Conservation (phyloP, 2,329 filamentous ascomycete genomes). For the Chalaropsis thielavioides region DNA sequence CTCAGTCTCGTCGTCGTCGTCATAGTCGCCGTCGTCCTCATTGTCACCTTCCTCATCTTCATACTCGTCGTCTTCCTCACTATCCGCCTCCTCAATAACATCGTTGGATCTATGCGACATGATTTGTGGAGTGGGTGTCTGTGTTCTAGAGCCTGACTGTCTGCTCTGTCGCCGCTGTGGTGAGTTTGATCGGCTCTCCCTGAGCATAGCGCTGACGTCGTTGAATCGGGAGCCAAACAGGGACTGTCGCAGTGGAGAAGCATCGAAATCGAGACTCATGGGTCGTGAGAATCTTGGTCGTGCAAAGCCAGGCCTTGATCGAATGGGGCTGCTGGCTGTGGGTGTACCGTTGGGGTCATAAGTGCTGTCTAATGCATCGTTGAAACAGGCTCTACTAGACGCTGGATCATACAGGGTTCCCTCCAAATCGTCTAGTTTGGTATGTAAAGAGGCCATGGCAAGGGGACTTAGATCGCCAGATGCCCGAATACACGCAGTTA, state of each 20-base stretch:
- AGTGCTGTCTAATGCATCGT: conserved; percentile 10
- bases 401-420: conserved; percentile 11
- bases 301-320: conserved; percentile 6
- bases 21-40: background rate
- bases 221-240: conserved; percentile 13
- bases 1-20: background rate
- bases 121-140: conserved; percentile 7
- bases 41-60: background rate
- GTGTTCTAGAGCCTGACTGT: background rate
- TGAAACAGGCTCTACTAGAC: conserved; percentile 9
- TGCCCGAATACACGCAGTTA: conserved; percentile 13
- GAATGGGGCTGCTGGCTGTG: background rate
- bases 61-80: conserved; percentile 3
- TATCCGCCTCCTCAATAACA: background rate
- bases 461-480: conserved; percentile 13
- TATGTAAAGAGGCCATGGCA: conserved; percentile 13
- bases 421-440: conserved; percentile 15
- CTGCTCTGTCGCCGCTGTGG: conserved; percentile 1
- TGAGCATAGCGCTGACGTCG: conserved; percentile 13
- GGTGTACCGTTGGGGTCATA: conserved; percentile 1
- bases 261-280: conserved; percentile 15
- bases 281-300: conserved; percentile 13
- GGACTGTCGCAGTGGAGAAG: conserved; percentile 9
- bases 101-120: background rate
- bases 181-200: conserved; percentile 8